Percentiles rank a stretch among this genome's conserved stretches.
phyloP scores from a whole-genome alignment of 371 early-diverging fungal genomes.

The Batrachochytrium dendrobatidis region DNA sequence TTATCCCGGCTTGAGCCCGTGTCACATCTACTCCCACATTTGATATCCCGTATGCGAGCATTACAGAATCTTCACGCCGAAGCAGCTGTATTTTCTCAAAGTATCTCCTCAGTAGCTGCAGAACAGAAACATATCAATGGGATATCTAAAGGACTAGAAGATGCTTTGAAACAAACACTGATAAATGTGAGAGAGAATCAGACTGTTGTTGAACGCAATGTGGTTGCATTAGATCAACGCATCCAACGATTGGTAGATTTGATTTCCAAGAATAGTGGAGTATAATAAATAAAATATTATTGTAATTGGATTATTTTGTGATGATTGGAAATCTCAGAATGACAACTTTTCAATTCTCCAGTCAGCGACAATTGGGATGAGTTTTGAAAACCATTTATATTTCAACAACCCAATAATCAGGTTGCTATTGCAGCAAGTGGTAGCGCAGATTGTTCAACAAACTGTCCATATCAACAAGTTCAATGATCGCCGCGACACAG shows the following conservation, averaged over 20 bases:
- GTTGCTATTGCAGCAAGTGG: too few relatives aligned
- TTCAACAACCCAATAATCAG: too few relatives aligned
- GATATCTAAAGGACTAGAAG: conserved; percentile 57
- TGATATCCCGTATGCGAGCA: conserved; percentile 71
- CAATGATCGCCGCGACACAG: too few relatives aligned
- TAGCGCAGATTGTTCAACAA: too few relatives aligned
- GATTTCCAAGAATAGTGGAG: too few relatives aligned
- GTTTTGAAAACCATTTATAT: too few relatives aligned
- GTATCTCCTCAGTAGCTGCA: conserved; percentile 59
- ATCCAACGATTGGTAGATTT: conserved; percentile 59
- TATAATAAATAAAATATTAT: too few relatives aligned
- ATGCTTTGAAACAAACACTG: conserved; percentile 52
- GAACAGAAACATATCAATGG: conserved; percentile 68
- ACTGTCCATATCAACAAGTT: too few relatives aligned
- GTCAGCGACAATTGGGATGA: too few relatives aligned
- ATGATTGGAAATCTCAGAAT: too few relatives aligned
- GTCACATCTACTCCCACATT: conserved; percentile 66
- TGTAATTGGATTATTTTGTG: too few relatives aligned
- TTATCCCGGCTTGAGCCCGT: conserved; percentile 75
- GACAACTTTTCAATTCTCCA: too few relatives aligned
- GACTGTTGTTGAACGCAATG: conserved; percentile 53
- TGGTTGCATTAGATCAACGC: conserved; percentile 59
- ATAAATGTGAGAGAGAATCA: conserved; percentile 60
- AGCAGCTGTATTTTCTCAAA: conserved; percentile 69
- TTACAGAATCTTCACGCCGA: conserved; percentile 74